Evolutionary conservation across 495 filamentous ascomycete genomes (phyloP).

Genomic region (Paragyromitra xinjiangensis): DNA sequence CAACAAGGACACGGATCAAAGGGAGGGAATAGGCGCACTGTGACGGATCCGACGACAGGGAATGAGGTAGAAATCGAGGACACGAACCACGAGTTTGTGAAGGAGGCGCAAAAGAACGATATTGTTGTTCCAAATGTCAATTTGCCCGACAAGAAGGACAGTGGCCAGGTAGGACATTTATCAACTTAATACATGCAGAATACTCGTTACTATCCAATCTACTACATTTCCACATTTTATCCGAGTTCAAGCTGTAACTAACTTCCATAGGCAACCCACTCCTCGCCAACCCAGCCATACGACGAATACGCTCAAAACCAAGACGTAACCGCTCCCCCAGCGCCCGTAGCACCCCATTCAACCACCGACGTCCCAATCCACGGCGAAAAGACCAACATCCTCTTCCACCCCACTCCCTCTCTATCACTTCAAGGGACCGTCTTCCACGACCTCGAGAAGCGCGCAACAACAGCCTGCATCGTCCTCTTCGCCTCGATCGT

Average conservation of each 20-base stretch:
- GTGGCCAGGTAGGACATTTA: conserved; percentile 10
- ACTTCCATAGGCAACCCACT: conserved; percentile 80
- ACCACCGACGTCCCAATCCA: conserved; percentile 95
- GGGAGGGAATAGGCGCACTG: conserved; percentile 69
- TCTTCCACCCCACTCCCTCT: conserved; percentile 92
- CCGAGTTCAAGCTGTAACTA: conserved; percentile 62
- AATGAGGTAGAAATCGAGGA: conserved; percentile 88
- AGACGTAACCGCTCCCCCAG: conserved; percentile 89
- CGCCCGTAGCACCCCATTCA: conserved; percentile 77
- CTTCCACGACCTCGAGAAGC: conserved; percentile 77
- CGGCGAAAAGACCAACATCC: conserved; percentile 93
- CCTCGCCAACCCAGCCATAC: conserved; percentile 64
- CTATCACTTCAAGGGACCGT: conserved; percentile 81
- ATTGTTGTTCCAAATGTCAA: conserved; percentile 60
- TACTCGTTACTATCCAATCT: background rate
- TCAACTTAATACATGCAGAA: background rate
- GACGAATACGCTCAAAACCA: conserved; percentile 83
- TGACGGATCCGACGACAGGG: conserved; percentile 88
- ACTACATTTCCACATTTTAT: background rate
- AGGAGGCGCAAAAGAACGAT: conserved; percentile 72
- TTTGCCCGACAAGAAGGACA: conserved; percentile 29
- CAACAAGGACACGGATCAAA: conserved; percentile 62
- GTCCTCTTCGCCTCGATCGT: conserved; percentile 76
- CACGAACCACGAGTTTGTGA: conserved; percentile 73
- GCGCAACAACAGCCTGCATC: conserved; percentile 72